Conservation (phyloP, 306 rosid genomes). For the Trichosanthes truncata region DNA sequence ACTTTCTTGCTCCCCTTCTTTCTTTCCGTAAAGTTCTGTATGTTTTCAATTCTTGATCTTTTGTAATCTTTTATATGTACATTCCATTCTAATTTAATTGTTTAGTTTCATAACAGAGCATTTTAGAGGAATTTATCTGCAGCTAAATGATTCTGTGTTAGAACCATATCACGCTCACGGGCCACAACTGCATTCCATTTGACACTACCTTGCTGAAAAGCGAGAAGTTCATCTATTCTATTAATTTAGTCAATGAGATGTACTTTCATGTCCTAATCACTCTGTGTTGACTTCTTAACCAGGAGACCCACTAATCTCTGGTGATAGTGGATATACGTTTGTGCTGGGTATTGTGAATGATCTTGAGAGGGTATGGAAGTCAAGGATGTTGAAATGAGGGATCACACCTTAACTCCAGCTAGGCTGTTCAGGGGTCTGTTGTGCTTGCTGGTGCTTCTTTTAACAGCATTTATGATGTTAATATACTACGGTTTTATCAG, state of each 20-base stretch:
- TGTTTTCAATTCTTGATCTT: background rate
- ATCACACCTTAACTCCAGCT: constrained; percentile 54
- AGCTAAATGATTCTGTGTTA: background rate
- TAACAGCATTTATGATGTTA: constrained; percentile 66
- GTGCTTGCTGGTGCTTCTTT: constrained; percentile 70
- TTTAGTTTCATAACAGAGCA: background rate
- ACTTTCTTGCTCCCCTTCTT: background rate
- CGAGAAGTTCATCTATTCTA: background rate
- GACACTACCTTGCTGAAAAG: background rate
- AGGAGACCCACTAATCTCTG: background rate
- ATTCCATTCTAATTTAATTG: background rate
- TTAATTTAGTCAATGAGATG: background rate
- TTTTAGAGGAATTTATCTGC: background rate
- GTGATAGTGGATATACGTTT: background rate
- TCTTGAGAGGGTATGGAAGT: constrained; percentile 57
- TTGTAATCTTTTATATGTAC: background rate
- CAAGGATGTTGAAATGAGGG: constrained; percentile 34
- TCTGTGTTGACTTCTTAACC: background rate
- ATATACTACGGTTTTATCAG: constrained; percentile 47
- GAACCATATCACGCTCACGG: background rate
- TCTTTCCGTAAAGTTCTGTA: background rate
- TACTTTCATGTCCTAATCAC: background rate
- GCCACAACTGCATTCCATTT: background rate
- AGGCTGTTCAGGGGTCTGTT: constrained; percentile 61
- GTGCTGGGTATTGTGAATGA: constrained; percentile 26